phyloP scores from a whole-genome alignment of 306 rosid species.

The Rosa rugosa region DNA sequence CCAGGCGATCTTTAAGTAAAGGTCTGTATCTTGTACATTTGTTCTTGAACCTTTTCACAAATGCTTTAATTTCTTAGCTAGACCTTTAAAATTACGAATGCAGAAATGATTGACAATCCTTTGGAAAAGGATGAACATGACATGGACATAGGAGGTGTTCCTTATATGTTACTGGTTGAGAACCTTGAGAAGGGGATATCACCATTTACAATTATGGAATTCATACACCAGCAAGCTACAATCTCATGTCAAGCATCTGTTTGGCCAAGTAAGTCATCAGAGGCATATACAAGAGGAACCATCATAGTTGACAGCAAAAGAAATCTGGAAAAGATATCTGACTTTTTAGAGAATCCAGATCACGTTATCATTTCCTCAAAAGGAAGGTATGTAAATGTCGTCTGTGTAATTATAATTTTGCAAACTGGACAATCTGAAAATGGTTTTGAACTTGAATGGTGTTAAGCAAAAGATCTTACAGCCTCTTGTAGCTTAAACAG shows the following conservation, averaged over 20 bases:
- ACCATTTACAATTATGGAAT: constrained; percentile 46
- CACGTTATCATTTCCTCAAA: constrained; percentile 53
- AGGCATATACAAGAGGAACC: constrained; percentile 47
- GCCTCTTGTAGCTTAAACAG: background rate
- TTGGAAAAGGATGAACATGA: constrained; percentile 26
- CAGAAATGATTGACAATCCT: constrained; percentile 27
- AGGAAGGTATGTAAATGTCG: constrained; percentile 54
- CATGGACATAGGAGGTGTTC: constrained; percentile 43
- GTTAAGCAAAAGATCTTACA: background rate
- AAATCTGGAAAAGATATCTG: constrained; percentile 38
- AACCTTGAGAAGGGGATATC: constrained; percentile 59
- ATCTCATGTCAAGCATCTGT: constrained; percentile 51
- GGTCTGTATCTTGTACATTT: constrained; percentile 32
- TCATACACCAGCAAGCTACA: constrained; percentile 42
- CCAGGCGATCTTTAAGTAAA: constrained; percentile 22
- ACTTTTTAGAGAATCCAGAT: constrained; percentile 54
- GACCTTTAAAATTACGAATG: background rate
- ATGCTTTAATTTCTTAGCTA: background rate
- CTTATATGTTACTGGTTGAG: constrained; percentile 52
- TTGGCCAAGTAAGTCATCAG: constrained; percentile 44
- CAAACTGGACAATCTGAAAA: background rate
- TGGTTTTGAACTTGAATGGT: background rate
- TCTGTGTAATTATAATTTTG: background rate
- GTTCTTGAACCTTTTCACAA: background rate
- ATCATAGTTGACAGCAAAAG: constrained; percentile 43